Conservation (phyloP, 805 yeast species). For the Hanseniaspora lachancei region DNA sequence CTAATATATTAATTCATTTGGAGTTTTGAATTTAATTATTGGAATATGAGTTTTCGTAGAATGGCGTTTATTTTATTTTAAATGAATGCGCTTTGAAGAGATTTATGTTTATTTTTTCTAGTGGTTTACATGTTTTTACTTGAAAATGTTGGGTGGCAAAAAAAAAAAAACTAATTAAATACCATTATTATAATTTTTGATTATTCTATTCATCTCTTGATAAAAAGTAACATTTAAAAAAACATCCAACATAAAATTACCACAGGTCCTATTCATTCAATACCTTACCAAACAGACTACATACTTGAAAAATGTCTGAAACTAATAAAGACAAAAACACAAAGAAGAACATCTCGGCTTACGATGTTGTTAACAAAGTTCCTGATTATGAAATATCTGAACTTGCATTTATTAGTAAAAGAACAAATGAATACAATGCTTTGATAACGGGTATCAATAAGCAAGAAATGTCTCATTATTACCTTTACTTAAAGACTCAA, state of each 20-base stretch:
- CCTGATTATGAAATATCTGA: conserved; percentile 82
- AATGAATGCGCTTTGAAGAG: too few species aligned
- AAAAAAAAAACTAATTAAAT: not conserved
- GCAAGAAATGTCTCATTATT: conserved; percentile 71
- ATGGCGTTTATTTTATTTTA: too few species aligned
- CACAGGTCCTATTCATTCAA: too few species aligned
- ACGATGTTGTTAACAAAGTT: conserved; percentile 32
- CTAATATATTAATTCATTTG: too few species aligned
- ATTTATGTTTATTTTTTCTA: too few species aligned
- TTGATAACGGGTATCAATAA: conserved; percentile 42
- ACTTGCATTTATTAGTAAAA: conserved; percentile 50
- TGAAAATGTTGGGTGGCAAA: conserved; percentile 4
- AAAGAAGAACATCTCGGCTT: conserved; percentile 20
- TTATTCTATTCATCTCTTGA: too few species aligned
- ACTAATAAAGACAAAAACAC: not conserved
- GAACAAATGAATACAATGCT: conserved; percentile 21
- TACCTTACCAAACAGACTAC: too few species aligned
- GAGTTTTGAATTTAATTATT: too few species aligned
- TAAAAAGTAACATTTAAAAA: too few species aligned
- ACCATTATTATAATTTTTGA: not conserved
- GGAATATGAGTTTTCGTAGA: too few species aligned
- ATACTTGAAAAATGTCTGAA: not conserved
- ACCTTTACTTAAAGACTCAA: conserved; percentile 48
- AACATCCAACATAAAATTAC: too few species aligned
- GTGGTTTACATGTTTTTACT: too few species aligned